A percentile compares a stretch with the other conserved stretches of the same genome.
Evolutionary conservation across 208 protist genomes (phyloP).

Genomic region (Trichomonas vaginalis): DNA sequence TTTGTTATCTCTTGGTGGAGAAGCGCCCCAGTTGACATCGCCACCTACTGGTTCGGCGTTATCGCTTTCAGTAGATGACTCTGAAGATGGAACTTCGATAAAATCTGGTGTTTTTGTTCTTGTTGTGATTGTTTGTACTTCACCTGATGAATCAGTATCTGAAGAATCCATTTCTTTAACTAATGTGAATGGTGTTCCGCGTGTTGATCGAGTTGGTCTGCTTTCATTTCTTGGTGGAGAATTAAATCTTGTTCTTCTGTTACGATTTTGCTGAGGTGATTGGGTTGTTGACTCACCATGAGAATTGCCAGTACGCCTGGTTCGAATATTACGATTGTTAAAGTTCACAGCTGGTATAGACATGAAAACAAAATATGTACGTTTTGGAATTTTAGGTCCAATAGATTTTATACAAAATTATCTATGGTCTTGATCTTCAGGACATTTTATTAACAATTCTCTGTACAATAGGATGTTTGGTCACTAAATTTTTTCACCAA

Average conservation of each 20-base stretch:
- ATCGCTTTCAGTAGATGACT: not conserved
- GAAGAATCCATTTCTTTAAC: not conserved
- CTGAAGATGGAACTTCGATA: not conserved
- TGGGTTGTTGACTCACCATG: not conserved
- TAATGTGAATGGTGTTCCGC: not conserved
- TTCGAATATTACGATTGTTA: not conserved
- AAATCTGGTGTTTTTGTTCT: not conserved
- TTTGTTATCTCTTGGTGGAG: not conserved
- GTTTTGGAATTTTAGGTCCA: too few species aligned
- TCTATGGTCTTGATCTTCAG: too few species aligned
- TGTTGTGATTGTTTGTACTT: not conserved
- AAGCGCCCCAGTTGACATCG: not conserved
- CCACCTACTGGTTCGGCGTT: not conserved
- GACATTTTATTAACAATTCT: too few species aligned
- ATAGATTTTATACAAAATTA: too few species aligned
- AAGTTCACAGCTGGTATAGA: not conserved
- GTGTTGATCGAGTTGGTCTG: not conserved
- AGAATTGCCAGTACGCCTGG: not conserved
- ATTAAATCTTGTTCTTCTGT: not conserved
- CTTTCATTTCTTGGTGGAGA: not conserved
- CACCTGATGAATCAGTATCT: not conserved
- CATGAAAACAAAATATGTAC: too few species aligned
- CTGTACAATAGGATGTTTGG: too few species aligned
- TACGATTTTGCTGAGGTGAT: not conserved
- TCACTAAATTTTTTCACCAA: too few species aligned